Percentiles rank a stretch among this genome's conserved stretches.
Conservation (phyloP, 1,139 yeast genomes). For the Hyphopichia pseudoburtonii region DNA sequence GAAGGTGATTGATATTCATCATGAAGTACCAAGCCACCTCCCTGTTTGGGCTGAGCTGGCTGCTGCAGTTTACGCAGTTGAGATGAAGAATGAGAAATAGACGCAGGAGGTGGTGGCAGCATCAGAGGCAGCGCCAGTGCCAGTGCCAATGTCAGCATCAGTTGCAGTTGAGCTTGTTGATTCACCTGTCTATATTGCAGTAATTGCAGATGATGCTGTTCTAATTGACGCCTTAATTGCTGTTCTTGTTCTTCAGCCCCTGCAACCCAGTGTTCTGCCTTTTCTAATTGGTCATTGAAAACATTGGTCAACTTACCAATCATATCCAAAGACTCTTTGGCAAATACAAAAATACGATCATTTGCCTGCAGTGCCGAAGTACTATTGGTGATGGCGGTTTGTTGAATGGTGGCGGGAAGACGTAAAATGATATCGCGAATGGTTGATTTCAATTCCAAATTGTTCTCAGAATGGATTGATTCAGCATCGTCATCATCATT, state of each 20-base stretch:
- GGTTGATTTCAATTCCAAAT: conserved; percentile 52
- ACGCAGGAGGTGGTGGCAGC: too few species aligned
- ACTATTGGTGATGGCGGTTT: conserved; percentile 19
- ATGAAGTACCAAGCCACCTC: too few species aligned
- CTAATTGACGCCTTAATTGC: neutral
- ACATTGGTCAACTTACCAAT: conserved; percentile 77
- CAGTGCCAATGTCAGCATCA: too few species aligned
- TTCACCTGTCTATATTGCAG: too few species aligned
- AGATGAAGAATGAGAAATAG: too few species aligned
- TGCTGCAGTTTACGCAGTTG: too few species aligned
- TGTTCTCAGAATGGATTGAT: conserved; percentile 1
- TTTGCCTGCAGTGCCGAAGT: conserved; percentile 39
- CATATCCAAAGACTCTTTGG: conserved; percentile 89
- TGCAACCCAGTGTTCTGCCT: conserved; percentile 82
- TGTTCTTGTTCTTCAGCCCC: conserved; percentile 34
- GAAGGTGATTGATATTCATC: neutral
- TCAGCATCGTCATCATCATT: neutral
- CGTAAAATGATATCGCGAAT: conserved; percentile 77
- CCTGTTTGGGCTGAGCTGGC: too few species aligned
- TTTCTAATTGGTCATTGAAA: conserved; percentile 78
- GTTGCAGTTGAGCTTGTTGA: too few species aligned
- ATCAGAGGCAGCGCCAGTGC: too few species aligned
- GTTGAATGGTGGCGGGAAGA: conserved; percentile 55
- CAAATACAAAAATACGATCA: conserved; percentile 73
- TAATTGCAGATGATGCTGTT: neutral